Evolutionary conservation across 306 rosid genomes (phyloP).

Genomic region (Lithocarpus polystachyus): DNA sequence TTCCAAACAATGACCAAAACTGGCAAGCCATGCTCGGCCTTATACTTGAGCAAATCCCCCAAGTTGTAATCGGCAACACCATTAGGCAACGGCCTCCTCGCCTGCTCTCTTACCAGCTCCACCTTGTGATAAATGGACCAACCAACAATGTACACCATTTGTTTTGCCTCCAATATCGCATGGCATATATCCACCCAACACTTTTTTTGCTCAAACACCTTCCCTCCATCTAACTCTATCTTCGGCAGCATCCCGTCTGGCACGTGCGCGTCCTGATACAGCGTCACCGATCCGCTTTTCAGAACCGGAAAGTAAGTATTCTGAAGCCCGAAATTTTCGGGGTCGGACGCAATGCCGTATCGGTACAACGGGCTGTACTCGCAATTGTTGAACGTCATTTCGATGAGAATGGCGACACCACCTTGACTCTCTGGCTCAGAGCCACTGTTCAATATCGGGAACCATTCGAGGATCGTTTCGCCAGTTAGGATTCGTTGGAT

Average conservation of each 20-base stretch:
- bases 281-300: constrained; percentile 74
- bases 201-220: constrained; percentile 46
- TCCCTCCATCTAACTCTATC: constrained; percentile 62
- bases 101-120: constrained; percentile 79
- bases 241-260: constrained; percentile 51
- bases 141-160: constrained; percentile 80
- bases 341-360: constrained; percentile 33
- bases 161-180: constrained; percentile 88
- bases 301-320: constrained; percentile 77
- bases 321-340: constrained; percentile 40
- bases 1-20: constrained; percentile 88
- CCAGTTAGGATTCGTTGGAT: constrained; percentile 52
- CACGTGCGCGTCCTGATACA: constrained; percentile 91
- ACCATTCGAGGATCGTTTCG: constrained; percentile 62
- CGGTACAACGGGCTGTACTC: constrained; percentile 55
- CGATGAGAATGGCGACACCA: constrained; percentile 52
- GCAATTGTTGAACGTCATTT: constrained; percentile 74
- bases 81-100: constrained; percentile 54
- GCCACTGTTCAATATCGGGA: constrained; percentile 50
- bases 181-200: constrained; percentile 98
- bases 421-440: constrained; percentile 78
- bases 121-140: constrained; percentile 90
- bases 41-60: constrained; percentile 90
- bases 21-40: constrained; percentile 83
- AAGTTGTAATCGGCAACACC: constrained; percentile 71